Conservation (phyloP, 2,329 filamentous ascomycete species). For the Biscogniauxia sp. region DNA sequence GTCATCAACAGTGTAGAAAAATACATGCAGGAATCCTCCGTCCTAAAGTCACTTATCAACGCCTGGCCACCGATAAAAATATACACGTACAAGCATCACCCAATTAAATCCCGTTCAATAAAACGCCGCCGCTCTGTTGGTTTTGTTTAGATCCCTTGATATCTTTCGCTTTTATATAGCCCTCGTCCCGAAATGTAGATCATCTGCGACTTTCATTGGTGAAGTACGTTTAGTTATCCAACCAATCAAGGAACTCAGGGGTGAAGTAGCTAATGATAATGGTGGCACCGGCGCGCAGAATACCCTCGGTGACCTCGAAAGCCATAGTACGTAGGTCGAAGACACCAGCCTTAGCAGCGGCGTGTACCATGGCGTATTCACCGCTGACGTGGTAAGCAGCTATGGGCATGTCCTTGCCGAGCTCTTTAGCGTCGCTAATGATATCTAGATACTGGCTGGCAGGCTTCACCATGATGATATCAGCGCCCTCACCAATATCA, state of each 20-base stretch:
- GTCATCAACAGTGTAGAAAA: too few relatives aligned
- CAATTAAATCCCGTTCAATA: too few relatives aligned
- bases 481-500: slow-evolving; percentile 90
- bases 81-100: too few relatives aligned
- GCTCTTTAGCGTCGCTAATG: slow-evolving; percentile 93
- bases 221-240: slow-evolving; percentile 45
- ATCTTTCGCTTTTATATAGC: background rate
- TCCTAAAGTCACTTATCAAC: too few relatives aligned
- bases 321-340: slow-evolving; percentile 95
- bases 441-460: slow-evolving; percentile 95
- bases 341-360: slow-evolving; percentile 90
- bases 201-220: background rate
- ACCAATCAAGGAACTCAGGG: slow-evolving; percentile 71
- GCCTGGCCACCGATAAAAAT: too few relatives aligned
- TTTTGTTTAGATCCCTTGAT: background rate
- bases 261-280: slow-evolving; percentile 96
- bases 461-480: slow-evolving; percentile 99
- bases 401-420: slow-evolving; percentile 86
- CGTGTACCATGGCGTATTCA: slow-evolving; percentile 97
- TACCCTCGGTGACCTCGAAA: slow-evolving; percentile 90
- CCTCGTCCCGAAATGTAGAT: background rate
- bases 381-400: slow-evolving; percentile 97
- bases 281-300: slow-evolving; percentile 85
- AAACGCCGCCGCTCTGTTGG: too few relatives aligned
- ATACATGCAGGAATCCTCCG: too few relatives aligned